phyloP scores from a whole-genome alignment of 805 yeast genomes.

The Hanseniaspora valbyensis region DNA sequence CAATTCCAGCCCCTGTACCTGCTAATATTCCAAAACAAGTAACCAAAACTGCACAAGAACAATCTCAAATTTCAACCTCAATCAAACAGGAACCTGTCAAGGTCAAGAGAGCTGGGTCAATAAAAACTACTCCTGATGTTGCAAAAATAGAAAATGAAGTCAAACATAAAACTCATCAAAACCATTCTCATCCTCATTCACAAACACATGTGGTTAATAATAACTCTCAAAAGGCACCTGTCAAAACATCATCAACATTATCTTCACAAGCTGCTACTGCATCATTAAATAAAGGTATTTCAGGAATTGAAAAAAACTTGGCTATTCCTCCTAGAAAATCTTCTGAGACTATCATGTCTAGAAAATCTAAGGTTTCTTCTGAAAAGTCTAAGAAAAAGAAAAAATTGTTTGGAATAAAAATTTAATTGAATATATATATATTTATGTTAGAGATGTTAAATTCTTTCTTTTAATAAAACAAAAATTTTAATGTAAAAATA shows the following conservation, averaged over 20 bases:
- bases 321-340: neutral
- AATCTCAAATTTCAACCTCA: no score
- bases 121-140: no score
- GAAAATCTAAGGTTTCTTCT: neutral
- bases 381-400: constrained; percentile 7
- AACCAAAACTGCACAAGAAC: no score
- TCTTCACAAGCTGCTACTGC: constrained; percentile 1
- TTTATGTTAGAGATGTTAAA: no score
- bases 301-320: neutral
- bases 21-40: no score
- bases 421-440: neutral
- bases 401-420: constrained; percentile 11
- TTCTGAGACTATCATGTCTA: neutral
- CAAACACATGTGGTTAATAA: constrained; percentile 66
- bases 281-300: neutral
- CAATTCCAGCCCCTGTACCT: constrained; percentile 15
- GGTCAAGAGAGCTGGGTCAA: no score
- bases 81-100: no score
- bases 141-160: no score
- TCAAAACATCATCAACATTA: neutral
- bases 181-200: constrained; percentile 54
- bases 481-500: no score
- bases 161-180: no score
- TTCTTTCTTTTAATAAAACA: no score
- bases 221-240: neutral